Evolutionary conservation across 768 basidiomycete species (phyloP).

Genomic region (Podaxis mareebaensis): DNA sequence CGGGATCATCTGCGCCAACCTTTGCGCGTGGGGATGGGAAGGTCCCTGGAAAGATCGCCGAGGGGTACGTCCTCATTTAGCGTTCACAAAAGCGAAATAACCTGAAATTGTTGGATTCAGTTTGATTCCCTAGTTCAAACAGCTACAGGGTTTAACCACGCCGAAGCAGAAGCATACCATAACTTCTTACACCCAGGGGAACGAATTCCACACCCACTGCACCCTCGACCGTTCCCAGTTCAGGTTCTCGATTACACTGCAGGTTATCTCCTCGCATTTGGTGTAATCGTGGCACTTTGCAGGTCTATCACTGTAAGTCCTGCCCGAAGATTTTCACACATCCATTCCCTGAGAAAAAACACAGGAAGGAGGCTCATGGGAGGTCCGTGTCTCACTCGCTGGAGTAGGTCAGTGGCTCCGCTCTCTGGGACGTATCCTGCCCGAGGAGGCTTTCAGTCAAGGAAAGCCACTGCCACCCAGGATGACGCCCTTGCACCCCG

Average conservation of each 20-base stretch:
- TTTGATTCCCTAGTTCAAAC: conserved; percentile 70
- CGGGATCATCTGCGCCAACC: conserved; percentile 54
- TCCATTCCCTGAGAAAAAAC: not conserved
- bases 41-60: conserved; percentile 28
- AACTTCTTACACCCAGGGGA: conserved; percentile 23
- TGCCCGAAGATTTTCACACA: not conserved
- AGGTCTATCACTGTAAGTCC: conserved; percentile 46
- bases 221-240: conserved; percentile 46
- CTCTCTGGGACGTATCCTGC: conserved; percentile 46
- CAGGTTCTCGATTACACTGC: conserved; percentile 63
- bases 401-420: conserved; percentile 58
- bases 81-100: conserved; percentile 35
- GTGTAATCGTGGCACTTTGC: conserved; percentile 55
- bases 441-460: conserved; percentile 41
- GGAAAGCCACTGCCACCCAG: conserved; percentile 41
- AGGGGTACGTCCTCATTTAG: not conserved
- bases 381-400: conserved; percentile 59
- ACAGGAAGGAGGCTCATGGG: conserved; percentile 63
- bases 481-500: conserved; percentile 31
- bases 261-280: conserved; percentile 59
- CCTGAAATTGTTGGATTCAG: conserved; percentile 26
- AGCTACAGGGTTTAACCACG: conserved; percentile 56
- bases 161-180: conserved; percentile 52
- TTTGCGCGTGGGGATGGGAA: conserved; percentile 58
- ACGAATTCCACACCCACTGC: conserved; percentile 5